Base-by-base conservation (phyloP, 164 flowering plant species). In the Magnolia kwangsiensis region DNA sequence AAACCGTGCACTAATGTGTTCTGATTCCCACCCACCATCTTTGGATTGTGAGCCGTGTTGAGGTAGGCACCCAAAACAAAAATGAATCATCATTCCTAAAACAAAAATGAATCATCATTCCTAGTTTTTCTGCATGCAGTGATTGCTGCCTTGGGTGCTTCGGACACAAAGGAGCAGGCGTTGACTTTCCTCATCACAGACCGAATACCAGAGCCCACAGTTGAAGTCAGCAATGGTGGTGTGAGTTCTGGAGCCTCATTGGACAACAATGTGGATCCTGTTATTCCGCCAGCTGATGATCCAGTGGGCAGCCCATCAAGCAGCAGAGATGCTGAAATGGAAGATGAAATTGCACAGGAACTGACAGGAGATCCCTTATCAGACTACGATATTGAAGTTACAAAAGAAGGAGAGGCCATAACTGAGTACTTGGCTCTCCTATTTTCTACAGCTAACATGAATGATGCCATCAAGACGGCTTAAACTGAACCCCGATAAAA, bases 331-430 rank as follows among this genome's bases (percentile, higher is more conserved):
- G 78, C 64, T 66, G 96, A 90, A 81, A 92, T 93, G 96, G 98
- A 96, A 81, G 85, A 87, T 75, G 90, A 84, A 61, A 80, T 93
- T 19, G 86, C 91, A 1, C 80, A 70, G 9, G 92, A 87, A 72
- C 66, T 96, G 21, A 76, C 75, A 0, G 85, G 67, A 11, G 96
- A 92, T 87, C 91, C 88, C 6, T 84, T 86, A 5, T 72, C 97
- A 24, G 98, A 91, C 72, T 92, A 92, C 78, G 98, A 92, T 80
- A 87, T 92, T 66, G 95, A 91, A 27, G 87, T 95, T 63, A 85
- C 91, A 1, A 82, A 81, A 84, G 98, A 93, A 92, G 96, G 96
- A 23, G 99, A 92, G 80, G 98, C 99, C 59, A 81, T 95, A 61
- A 70, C 75, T 0, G 96, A 95, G 81, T 95, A 93, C 79, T 59